Base-by-base conservation (phyloP, 1,284 basidiomycete species). In the Tilletiopsis washingtonensis region DNA sequence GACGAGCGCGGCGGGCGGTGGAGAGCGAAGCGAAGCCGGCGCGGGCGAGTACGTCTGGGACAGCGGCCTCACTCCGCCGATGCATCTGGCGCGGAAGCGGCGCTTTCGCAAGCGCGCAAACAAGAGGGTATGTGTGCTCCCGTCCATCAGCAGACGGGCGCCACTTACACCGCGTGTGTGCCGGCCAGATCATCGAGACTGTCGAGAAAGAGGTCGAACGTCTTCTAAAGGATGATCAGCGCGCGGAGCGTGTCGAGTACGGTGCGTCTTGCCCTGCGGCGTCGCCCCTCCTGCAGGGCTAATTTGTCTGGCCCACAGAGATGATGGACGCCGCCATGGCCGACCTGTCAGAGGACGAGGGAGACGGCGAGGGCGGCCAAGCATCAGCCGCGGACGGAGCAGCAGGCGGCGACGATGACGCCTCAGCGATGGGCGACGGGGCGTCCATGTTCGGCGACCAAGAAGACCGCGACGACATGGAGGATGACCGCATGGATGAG, bases 191-290 rank as follows among this genome's bases (percentile, higher is more conserved):
- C 1, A 97, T 97, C 60, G 91, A 97, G 76, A 91, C 88, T 27
- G 91, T 97, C 2, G 93, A 98, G 74, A 85, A 93, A 74, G 88
- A 93, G 70, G 93, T 98, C 1, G 94, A 98, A 71, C 78, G 90
- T 49, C 75, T 99, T 39, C 75, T 98, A 26, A 85, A 86, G 56
- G 84, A 86, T 57, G 94, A 99, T 75, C 81, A 84, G 9, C 76
- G 84, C 47, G 89, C 91, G 1, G 77, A 82, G 0, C 81, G 87
- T 55, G 83, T 89, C 15, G 61, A 71, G 43, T 71, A 64, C 48
- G 70, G 32, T 34, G 32, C 68, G 40, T 59, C 62, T 44, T 56
- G 67, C 23, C 7, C 20, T 12, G 5, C 23, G 19, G 12, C 19
- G 3, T 14, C 43, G 6, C n/a, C 15, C 43, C 6, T 9, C 6